Percentiles rank a stretch among this genome's conserved stretches.
phyloP scores from a whole-genome alignment of 176 grass and related monocot species.

The Cenchrus americanus region DNA sequence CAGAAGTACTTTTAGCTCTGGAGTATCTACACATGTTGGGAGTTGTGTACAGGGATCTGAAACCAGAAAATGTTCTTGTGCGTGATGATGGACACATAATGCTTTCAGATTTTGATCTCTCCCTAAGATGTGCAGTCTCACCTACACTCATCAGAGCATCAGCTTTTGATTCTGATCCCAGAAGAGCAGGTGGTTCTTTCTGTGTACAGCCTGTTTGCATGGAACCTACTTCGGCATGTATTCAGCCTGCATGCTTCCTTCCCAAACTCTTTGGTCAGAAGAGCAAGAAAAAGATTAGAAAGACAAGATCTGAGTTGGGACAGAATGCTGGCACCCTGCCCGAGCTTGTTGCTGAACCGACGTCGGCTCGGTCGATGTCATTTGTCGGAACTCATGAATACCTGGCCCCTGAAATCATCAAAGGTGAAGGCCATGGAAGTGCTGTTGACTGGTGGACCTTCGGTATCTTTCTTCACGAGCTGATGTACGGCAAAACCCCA shows the following conservation, averaged over 20 bases:
- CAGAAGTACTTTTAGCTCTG: slow-evolving; percentile 85
- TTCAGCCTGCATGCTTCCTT: slow-evolving; percentile 84
- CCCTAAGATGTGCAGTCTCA: slow-evolving; percentile 78
- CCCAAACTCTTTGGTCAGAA: slow-evolving; percentile 79
- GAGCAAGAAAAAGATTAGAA: slow-evolving; percentile 79
- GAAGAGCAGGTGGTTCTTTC: slow-evolving; percentile 56
- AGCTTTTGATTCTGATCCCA: slow-evolving; percentile 62
- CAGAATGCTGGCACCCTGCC: slow-evolving; percentile 55
- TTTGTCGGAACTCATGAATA: slow-evolving; percentile 97
- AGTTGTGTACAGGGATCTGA: slow-evolving; percentile 89
- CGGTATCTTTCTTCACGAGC: slow-evolving; percentile 86
- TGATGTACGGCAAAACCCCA: slow-evolving; percentile 93
- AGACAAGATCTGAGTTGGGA: slow-evolving; percentile 55
- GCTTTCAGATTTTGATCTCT: slow-evolving; percentile 97
- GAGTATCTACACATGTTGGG: slow-evolving; percentile 99
- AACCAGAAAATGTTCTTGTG: slow-evolving; percentile 93
- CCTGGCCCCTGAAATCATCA: slow-evolving; percentile 91
- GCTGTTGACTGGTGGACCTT: slow-evolving; percentile 99
- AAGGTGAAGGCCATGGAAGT: slow-evolving; percentile 95
- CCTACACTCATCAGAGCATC: slow-evolving; percentile 83
- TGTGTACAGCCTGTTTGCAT: slow-evolving; percentile 92
- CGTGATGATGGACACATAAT: slow-evolving; percentile 97
- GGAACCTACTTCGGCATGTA: slow-evolving; percentile 79
- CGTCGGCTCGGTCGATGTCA: slow-evolving; percentile 86
- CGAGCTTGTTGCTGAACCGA: slow-evolving; percentile 83